A percentile compares a stretch with the other conserved stretches of the same genome.
Conservation (phyloP, 768 basidiomycete genomes). For the Grammothele lineata region DNA sequence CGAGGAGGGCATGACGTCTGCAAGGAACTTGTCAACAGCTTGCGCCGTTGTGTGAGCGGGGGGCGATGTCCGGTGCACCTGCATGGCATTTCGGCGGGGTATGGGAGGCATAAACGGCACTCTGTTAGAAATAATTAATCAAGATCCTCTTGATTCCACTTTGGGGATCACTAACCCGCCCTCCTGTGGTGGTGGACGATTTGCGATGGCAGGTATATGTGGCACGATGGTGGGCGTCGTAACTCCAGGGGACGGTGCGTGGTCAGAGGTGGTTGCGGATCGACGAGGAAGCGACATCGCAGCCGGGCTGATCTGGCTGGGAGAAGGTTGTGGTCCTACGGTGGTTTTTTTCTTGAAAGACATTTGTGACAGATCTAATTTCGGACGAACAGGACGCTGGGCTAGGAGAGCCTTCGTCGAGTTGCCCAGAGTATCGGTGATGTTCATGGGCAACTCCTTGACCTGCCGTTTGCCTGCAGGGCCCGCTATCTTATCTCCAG, state of each 20-base stretch:
- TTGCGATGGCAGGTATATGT: too few relatives aligned
- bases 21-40: conserved; percentile 37
- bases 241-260: conserved; percentile 14
- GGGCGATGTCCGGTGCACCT: too few relatives aligned
- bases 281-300: conserved; percentile 1
- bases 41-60: too few relatives aligned
- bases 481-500: neutral
- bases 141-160: too few relatives aligned
- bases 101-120: too few relatives aligned
- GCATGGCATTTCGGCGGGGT: too few relatives aligned
- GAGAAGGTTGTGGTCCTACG: too few relatives aligned
- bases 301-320: too few relatives aligned
- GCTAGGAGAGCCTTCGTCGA: conserved; percentile 17
- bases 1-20: conserved; percentile 37
- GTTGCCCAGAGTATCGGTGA: conserved; percentile 9
- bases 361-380: neutral
- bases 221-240: too few relatives aligned
- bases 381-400: conserved; percentile 3
- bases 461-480: conserved; percentile 5
- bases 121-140: too few relatives aligned
- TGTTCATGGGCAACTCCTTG: conserved; percentile 10
- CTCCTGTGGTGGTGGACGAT: too few relatives aligned
- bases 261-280: conserved; percentile 2
- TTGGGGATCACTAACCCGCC: too few relatives aligned
- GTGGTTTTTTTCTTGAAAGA: conserved; percentile 17